These are phyloP conservation scores for Colletotrichum sp. DNA, from an alignment of 2,329 filamentous ascomycete genomes.

Conservation along the genomic window DNA sequence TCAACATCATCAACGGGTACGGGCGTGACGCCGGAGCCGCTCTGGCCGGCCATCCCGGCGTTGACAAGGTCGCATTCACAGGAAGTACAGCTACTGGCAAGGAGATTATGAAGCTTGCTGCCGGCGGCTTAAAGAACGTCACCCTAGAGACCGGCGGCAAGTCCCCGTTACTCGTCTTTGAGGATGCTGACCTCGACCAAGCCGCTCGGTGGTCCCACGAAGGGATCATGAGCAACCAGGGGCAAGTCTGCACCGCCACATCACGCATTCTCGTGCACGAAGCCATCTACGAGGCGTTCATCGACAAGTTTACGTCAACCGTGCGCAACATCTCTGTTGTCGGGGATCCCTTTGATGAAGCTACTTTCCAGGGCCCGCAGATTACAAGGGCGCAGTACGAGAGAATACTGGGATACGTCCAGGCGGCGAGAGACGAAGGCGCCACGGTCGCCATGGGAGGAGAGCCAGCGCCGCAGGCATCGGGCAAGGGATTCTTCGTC, in stretches of 20 bases:
- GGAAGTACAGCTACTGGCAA: constrained; percentile 71
- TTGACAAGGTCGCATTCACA: constrained; percentile 78
- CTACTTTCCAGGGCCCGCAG: constrained; percentile 72
- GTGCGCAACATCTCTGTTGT: constrained; percentile 61
- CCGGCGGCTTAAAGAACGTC: constrained; percentile 63
- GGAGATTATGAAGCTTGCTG: constrained; percentile 73
- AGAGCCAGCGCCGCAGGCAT: constrained; percentile 43
- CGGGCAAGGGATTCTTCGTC: constrained; percentile 45
- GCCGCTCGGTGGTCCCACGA: constrained; percentile 57
- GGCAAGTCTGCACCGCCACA: constrained; percentile 65
- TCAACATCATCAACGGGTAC: constrained; percentile 74
- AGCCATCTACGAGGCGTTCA: constrained; percentile 61
- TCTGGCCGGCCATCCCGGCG: constrained; percentile 64
- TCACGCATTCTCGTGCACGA: constrained; percentile 66
- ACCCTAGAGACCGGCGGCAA: constrained; percentile 68
- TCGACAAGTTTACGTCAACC: constrained; percentile 64
- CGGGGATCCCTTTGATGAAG: constrained; percentile 67
- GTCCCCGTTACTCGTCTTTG: constrained; percentile 63
- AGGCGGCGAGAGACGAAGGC: constrained; percentile 66
- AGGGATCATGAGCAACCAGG: constrained; percentile 59
- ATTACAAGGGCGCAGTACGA: constrained; percentile 70
- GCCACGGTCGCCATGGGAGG: constrained; percentile 53
- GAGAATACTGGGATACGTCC: constrained; percentile 68
- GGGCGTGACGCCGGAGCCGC: constrained; percentile 69
- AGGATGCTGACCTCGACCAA: constrained; percentile 66